Conservation (phyloP, 2,329 filamentous ascomycete genomes). For the Penicillium psychrosexuale region DNA sequence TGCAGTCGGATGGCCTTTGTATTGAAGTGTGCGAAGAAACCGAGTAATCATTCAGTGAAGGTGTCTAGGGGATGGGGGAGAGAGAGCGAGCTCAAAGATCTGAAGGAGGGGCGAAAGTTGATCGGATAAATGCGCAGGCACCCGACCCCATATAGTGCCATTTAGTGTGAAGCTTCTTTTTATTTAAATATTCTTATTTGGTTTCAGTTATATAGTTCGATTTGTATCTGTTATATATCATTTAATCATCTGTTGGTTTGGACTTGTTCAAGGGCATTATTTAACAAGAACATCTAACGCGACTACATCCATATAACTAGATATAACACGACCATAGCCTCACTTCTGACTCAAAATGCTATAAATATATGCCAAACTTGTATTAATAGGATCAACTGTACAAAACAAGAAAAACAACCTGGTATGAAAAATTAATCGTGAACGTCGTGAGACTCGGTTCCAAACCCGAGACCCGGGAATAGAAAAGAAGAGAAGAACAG, state of each 20-base stretch:
- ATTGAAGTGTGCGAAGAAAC: conserved; percentile 10
- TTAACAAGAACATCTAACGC: neutral
- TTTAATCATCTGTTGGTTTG: neutral
- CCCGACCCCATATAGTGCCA: neutral
- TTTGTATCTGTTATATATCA: neutral
- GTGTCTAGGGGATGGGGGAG: neutral
- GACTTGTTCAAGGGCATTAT: neutral
- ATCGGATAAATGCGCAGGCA: conserved; percentile 11
- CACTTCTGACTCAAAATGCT: neutral
- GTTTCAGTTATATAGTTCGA: neutral
- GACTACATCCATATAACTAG: neutral
- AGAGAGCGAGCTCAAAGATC: conserved; percentile 14
- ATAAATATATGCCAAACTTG: neutral
- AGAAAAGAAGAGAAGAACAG: neutral
- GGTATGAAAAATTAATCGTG: conserved; percentile 14
- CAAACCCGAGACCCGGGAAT: conserved; percentile 2
- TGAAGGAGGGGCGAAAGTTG: conserved; percentile 15
- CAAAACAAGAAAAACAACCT: neutral
- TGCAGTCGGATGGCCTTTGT: conserved; percentile 23
- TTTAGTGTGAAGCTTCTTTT: conserved; percentile 4
- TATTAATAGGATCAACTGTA: conserved; percentile 1
- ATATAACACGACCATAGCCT: neutral
- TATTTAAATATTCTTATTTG: neutral
- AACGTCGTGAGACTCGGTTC: conserved; percentile 20
- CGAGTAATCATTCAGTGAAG: conserved; percentile 23